These are phyloP conservation scores for Chamaecyparis obtusa DNA, from an alignment of 75 land plant species.

Conservation along the genomic window DNA sequence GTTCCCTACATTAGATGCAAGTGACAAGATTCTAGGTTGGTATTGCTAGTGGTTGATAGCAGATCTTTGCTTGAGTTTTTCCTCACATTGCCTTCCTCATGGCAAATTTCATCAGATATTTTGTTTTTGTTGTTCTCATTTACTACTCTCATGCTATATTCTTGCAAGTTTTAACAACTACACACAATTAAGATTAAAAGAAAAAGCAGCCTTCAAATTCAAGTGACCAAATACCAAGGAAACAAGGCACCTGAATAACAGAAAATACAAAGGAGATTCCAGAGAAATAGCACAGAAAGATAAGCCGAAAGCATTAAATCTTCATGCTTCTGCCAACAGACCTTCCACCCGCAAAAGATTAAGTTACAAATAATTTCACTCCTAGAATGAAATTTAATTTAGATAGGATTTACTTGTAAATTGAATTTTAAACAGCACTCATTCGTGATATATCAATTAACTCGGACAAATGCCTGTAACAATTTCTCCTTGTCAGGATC, in stretches of 20 bases:
- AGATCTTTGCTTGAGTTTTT: too few relatives aligned
- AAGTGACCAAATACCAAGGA: background rate
- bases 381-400: background rate
- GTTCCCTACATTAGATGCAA: too few relatives aligned
- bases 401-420: background rate
- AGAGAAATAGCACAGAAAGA: background rate
- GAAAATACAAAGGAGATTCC: background rate
- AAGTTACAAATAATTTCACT: background rate
- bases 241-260: background rate
- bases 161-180: too few relatives aligned
- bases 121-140: too few relatives aligned
- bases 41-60: too few relatives aligned
- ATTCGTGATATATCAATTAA: background rate
- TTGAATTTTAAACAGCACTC: background rate
- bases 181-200: too few relatives aligned
- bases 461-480: constrained; percentile 48
- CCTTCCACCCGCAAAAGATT: constrained; percentile 67
- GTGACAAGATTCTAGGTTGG: too few relatives aligned
- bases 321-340: constrained; percentile 71
- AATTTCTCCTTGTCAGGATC: constrained; percentile 96
- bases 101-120: too few relatives aligned
- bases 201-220: background rate
- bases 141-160: too few relatives aligned
- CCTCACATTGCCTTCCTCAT: too few relatives aligned
- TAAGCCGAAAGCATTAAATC: background rate